phyloP scores from a whole-genome alignment of 495 filamentous ascomycete species.

The Staphylotrichum tortipilum region DNA sequence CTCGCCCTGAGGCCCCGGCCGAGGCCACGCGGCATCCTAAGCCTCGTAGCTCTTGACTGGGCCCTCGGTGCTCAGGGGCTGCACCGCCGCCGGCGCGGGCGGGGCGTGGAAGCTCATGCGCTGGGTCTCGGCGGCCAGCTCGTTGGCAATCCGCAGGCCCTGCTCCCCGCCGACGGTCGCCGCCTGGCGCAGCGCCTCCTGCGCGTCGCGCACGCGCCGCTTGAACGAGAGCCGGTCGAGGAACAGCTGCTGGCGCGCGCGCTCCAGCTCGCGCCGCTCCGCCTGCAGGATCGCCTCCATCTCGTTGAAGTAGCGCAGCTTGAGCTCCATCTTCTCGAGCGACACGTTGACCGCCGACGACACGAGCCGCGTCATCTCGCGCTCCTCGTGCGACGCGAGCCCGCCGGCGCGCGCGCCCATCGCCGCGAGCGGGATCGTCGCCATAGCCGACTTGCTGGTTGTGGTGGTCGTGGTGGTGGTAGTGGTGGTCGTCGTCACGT shows the following conservation, averaged over 20 bases:
- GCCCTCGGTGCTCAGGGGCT: conserved; percentile 60
- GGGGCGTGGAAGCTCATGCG: conserved; percentile 55
- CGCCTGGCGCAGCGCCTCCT: conserved; percentile 63
- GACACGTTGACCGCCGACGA: conserved; percentile 78
- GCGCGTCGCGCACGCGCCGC: conserved; percentile 71
- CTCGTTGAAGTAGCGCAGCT: conserved; percentile 88
- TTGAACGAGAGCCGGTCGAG: conserved; percentile 84
- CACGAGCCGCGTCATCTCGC: conserved; percentile 87
- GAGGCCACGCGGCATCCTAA: conserved; percentile 17
- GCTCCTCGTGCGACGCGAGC: conserved; percentile 89
- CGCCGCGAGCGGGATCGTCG: conserved; percentile 73
- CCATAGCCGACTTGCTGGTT: conserved; percentile 50
- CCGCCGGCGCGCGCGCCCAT: conserved; percentile 79
- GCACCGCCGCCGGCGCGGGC: conserved; percentile 38
- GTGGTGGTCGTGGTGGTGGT: conserved; percentile 37
- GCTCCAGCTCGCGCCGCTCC: conserved; percentile 85
- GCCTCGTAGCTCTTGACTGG: conserved; percentile 44
- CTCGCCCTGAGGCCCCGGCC: not conserved
- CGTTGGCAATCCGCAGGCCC: conserved; percentile 45
- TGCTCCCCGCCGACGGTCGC: conserved; percentile 52
- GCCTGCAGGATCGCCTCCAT: conserved; percentile 86
- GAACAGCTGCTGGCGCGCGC: conserved; percentile 85
- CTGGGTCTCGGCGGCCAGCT: conserved; percentile 40
- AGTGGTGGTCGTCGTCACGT: conserved; percentile 34
- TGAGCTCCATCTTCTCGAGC: conserved; percentile 73